Conservation (phyloP, 768 basidiomycete genomes). For the Tephrocybe sp. region DNA sequence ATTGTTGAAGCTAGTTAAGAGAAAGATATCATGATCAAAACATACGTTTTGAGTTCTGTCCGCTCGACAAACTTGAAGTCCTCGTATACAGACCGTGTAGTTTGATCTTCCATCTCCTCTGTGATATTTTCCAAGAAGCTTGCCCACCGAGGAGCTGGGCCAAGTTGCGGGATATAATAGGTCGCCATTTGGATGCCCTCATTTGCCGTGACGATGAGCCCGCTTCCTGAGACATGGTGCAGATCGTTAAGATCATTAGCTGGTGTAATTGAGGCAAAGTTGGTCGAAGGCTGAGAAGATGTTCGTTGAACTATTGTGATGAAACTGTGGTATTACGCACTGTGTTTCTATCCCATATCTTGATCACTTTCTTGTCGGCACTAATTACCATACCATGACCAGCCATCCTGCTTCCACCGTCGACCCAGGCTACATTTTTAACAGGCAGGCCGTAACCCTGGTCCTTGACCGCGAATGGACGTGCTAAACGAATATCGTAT, state of each 20-base stretch:
- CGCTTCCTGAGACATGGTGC: conserved; percentile 86
- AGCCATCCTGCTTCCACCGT: conserved; percentile 79
- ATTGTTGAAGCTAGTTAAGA: conserved; percentile 1
- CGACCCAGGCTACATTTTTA: conserved; percentile 84
- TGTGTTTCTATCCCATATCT: conserved; percentile 89
- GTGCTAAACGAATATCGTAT: conserved; percentile 87
- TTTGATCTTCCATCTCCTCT: conserved; percentile 95
- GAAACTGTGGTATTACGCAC: conserved; percentile 41
- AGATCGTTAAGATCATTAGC: conserved; percentile 87
- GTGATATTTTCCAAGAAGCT: conserved; percentile 98
- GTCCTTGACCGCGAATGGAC: conserved; percentile 86
- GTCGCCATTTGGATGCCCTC: conserved; percentile 96
- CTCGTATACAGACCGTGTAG: conserved; percentile 76
- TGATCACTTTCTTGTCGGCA: conserved; percentile 95
- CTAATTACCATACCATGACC: conserved; percentile 87
- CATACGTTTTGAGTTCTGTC: conserved; percentile 79
- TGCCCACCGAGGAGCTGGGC: conserved; percentile 95
- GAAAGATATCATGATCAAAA: conserved; percentile 21
- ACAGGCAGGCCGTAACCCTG: conserved; percentile 95
- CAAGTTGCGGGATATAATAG: conserved; percentile 94
- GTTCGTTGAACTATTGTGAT: conserved; percentile 4
- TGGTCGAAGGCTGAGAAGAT: conserved; percentile 62
- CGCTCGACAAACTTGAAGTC: conserved; percentile 97
- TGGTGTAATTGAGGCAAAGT: conserved; percentile 92
- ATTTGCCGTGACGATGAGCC: conserved; percentile 88